Base-by-base conservation (phyloP, 306 rosid genomes). In the Crataegus laevigata region DNA sequence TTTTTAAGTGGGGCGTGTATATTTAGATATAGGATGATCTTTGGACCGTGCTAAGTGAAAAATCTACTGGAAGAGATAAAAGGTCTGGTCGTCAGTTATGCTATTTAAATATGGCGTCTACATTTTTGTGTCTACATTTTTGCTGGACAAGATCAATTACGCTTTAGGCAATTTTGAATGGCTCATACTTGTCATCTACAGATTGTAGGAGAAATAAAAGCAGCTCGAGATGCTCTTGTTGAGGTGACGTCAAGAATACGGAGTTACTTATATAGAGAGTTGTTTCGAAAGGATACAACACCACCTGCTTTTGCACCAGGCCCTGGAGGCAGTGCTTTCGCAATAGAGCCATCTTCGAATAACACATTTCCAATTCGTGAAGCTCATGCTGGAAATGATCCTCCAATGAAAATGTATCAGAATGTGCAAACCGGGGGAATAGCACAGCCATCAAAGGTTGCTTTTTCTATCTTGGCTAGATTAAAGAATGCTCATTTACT, bases 181-280 rank as follows among this genome's bases (percentile, higher is more conserved):
- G 65, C 24, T 57, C 66, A 40, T 72, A 43, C 70, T 55, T 82
- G 76, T 82, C 34, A 66, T 69, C 42, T 70, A 50, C 88, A 96
- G 99, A 96, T 96, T 77, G 85, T 92, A 29, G 99, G 97, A 58
- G 99, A 90, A 83, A 96, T 96, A 76, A 87, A 90, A 85, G 96
- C 89, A 36, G 98, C 99, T 42, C 87, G 99, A 76, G 86, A 90
- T 68, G 99, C 97, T 72, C 87, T 96, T 79, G 90, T 96, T 32
- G 99, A 96, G 87, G 84, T 96, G 87, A 96, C 99, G 22, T 92
- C 92, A 63, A 88, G 98, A 88, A 79, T 96, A 47, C 82, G 97
- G 82, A 89, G 84, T 90, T 85, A 83, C 75, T 43, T 92, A 71
- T 96, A 90, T 72, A 84, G 87, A 84, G 99, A 96, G 75, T 80